Evolutionary conservation across 257 asterid genomes (phyloP).

Genomic region (Ligustrum vulgare): DNA sequence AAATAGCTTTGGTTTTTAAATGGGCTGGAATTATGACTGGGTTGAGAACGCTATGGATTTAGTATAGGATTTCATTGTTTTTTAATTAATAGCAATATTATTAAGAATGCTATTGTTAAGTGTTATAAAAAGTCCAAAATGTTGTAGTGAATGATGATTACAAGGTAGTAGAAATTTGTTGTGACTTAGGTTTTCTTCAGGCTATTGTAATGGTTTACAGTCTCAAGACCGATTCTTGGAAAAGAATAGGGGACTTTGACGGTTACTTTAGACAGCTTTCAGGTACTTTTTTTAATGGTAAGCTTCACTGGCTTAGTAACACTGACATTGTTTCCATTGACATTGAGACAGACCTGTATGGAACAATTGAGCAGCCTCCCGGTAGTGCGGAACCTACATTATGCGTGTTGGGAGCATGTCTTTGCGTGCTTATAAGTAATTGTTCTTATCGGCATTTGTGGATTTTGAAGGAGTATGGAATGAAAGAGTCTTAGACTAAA

Average conservation of each 20-base stretch:
- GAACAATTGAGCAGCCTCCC: slow-evolving; percentile 27
- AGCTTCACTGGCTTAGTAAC: slow-evolving; percentile 51
- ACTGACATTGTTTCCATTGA: slow-evolving; percentile 41
- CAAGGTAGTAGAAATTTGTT: slow-evolving; percentile 45
- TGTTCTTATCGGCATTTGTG: slow-evolving; percentile 34
- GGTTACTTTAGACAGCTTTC: no score
- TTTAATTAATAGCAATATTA: no score
- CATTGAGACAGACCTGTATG: slow-evolving; percentile 40
- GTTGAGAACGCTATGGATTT: no score
- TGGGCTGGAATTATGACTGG: no score
- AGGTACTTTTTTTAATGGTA: slow-evolving; percentile 42
- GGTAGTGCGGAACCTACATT: slow-evolving; percentile 20
- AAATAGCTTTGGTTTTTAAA: no score
- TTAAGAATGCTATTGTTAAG: no score
- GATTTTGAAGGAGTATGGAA: slow-evolving; percentile 44
- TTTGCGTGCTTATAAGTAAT: slow-evolving; percentile 39
- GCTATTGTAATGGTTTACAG: slow-evolving; percentile 44
- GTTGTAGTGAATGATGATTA: slow-evolving; percentile 57
- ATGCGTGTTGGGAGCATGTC: slow-evolving; percentile 35
- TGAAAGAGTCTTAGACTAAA: slow-evolving; percentile 41
- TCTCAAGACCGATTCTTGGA: slow-evolving; percentile 50
- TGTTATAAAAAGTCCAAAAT: no score
- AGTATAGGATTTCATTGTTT: no score
- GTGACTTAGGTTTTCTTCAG: not conserved
- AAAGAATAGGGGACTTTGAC: slow-evolving; percentile 26